These are phyloP conservation scores for Ophiognomonia clavigignenti-juglandacearum DNA, from an alignment of 2,329 filamentous ascomycete species.

Conservation along the genomic window DNA sequence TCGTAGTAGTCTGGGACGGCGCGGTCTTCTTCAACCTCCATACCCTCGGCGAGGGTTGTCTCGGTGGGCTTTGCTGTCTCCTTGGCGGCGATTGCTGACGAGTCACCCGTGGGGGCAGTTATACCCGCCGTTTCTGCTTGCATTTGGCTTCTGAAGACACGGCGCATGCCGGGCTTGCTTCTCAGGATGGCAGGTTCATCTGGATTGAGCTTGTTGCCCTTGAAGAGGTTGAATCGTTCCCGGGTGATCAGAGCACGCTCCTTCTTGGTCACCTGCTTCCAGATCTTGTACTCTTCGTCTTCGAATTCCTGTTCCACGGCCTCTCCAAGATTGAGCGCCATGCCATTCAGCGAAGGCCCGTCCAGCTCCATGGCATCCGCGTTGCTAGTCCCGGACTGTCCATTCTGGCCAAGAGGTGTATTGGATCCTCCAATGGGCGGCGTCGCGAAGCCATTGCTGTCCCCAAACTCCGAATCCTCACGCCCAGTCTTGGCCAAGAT, in stretches of 20 bases:
- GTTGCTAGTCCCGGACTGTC: conserved; percentile 54
- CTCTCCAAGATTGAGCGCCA: conserved; percentile 58
- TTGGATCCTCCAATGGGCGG: conserved; percentile 58
- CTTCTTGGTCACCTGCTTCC: conserved; percentile 99
- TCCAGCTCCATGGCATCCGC: conserved; percentile 85
- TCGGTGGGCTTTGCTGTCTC: conserved; percentile 52
- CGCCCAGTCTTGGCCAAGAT: conserved; percentile 52
- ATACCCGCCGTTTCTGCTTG: conserved; percentile 53
- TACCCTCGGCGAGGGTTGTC: conserved; percentile 80
- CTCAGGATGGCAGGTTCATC: conserved; percentile 86
- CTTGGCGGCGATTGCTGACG: conserved; percentile 44
- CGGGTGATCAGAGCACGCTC: conserved; percentile 83
- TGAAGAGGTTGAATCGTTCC: conserved; percentile 81
- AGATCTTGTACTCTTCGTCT: conserved; percentile 94
- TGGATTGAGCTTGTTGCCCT: conserved; percentile 73
- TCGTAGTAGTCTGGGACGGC: conserved; percentile 95
- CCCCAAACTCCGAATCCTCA: conserved; percentile 73
- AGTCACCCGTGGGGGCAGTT: conserved; percentile 34
- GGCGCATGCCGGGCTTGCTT: conserved; percentile 82
- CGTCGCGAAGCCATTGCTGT: conserved; percentile 83
- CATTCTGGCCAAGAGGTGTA: conserved; percentile 12
- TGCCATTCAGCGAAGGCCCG: conserved; percentile 63
- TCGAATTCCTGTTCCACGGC: conserved; percentile 72
- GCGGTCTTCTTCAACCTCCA: conserved; percentile 80
- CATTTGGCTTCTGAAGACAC: conserved; percentile 76